Evolutionary conservation across 208 protist genomes (phyloP).

Genomic region (Balamuthia mandrillaris): DNA sequence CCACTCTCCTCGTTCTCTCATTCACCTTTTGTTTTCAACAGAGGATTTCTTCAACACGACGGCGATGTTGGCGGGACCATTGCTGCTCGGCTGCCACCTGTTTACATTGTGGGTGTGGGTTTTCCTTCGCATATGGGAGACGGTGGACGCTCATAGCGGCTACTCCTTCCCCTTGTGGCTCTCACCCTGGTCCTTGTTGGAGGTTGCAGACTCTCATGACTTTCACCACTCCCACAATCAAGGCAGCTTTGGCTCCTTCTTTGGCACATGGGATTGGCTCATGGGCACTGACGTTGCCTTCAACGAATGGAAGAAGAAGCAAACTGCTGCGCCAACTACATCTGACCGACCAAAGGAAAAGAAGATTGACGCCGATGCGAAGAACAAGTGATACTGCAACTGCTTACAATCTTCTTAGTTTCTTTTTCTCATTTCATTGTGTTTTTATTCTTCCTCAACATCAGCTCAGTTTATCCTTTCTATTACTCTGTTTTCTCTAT

Average conservation of each 20-base stretch:
- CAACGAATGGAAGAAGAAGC: background rate
- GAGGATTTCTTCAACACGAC: background rate
- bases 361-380: background rate
- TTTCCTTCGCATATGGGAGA: background rate
- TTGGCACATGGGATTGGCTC: constrained; percentile 1
- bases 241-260: constrained; percentile 22
- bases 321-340: background rate
- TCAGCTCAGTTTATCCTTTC: background rate
- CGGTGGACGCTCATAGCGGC: background rate
- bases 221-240: constrained; percentile 27
- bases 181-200: background rate
- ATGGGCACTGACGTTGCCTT: background rate
- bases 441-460: background rate
- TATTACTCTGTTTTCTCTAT: background rate
- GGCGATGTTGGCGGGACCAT: background rate
- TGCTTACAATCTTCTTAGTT: background rate
- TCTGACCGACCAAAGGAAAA: background rate
- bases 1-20: no score
- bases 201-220: background rate
- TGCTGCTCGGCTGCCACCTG: background rate
- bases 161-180: background rate
- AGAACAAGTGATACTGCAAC: background rate
- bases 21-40: no score
- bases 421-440: background rate
- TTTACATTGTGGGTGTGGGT: background rate